phyloP scores from a whole-genome alignment of 75 land plant genomes.

The Sequoiadendron giganteum region DNA sequence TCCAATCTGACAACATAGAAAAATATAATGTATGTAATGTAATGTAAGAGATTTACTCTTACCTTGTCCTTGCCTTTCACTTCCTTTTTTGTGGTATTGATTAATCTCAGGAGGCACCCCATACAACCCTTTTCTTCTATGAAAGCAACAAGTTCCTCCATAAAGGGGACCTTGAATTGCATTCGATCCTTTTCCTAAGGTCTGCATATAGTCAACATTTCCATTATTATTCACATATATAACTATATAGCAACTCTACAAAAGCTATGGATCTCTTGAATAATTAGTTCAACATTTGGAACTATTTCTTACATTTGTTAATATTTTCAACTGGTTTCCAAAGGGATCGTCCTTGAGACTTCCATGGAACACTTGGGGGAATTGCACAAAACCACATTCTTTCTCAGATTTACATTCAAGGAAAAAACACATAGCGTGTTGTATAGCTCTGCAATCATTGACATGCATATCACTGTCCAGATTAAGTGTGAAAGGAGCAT shows the following conservation, averaged over 20 bases:
- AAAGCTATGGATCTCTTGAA: neutral
- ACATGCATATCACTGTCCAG: slow-evolving; percentile 50
- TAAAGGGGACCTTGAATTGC: slow-evolving; percentile 23
- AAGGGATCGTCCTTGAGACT: slow-evolving; percentile 1
- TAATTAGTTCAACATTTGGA: neutral
- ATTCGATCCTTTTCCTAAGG: neutral
- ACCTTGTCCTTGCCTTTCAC: neutral
- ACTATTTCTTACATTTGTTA: neutral
- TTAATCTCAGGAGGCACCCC: neutral
- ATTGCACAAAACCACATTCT: slow-evolving; percentile 31
- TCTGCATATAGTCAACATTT: slow-evolving; percentile 5
- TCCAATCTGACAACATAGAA: no score
- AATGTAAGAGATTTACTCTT: neutral
- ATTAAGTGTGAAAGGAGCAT: slow-evolving; percentile 50
- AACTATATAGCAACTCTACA: no score
- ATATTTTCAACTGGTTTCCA: neutral
- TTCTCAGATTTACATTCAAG: slow-evolving; percentile 15
- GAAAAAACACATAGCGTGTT: slow-evolving; percentile 38
- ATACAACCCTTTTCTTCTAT: slow-evolving; percentile 27
- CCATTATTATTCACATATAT: neutral
- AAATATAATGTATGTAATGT: no score
- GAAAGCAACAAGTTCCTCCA: slow-evolving; percentile 25
- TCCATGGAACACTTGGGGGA: slow-evolving; percentile 34
- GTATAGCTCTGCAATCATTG: slow-evolving; percentile 22
- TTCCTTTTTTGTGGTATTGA: neutral